Evolutionary conservation across 148 eudicot genomes (phyloP), one percentile per base, ranked within the genome.

Genomic region (Silene conica): DNA sequence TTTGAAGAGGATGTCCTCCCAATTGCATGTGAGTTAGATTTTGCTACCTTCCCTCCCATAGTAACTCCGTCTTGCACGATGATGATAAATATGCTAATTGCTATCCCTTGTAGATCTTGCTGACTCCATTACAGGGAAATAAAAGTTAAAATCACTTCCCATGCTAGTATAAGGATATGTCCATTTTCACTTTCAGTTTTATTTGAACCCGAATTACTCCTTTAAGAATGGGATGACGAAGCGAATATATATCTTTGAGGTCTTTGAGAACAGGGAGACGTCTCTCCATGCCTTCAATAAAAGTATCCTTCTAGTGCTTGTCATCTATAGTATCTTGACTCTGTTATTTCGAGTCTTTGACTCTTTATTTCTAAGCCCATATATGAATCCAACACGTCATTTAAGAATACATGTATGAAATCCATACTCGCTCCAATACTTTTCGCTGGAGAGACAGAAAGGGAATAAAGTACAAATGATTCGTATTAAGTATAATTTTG

Each of bases 11-110:
- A 83, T 93, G 34, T 80, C 79, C 77, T 86, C 86, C 38, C 74
- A 82, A 74, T 84, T 79, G 54, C 98, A 90, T 50, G 98, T 90
- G 81, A 84, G 85, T 67, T 76, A 69, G 15, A 50, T 8, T 76
- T 3, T 73, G 43, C 59, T 48, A 26, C 11, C 0, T 26, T 15
- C 38, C 66, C 21, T 5, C 50, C 22, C 56, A 16, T 8, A 31
- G 22, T 65, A 34, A 52, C 66, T 68, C 22, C 5, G 15, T 58
- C 14, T 16, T 56, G 22, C 23, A 22, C 0, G 18, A 16, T 23
- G 1, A 4, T 67, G 46, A 31, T 14, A 16, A 12, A 25, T 12
- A 21, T 15, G 67, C 67, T 41, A 22, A 60, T 21, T 15, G 67
- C 67, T 41, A 22, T 72, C 41, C 5, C 67, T 60, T 8, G 18